Percentiles rank a stretch among this genome's conserved stretches.
Evolutionary conservation across 2,329 filamentous ascomycete species (phyloP).

Genomic region (Lecanicillium sp.): DNA sequence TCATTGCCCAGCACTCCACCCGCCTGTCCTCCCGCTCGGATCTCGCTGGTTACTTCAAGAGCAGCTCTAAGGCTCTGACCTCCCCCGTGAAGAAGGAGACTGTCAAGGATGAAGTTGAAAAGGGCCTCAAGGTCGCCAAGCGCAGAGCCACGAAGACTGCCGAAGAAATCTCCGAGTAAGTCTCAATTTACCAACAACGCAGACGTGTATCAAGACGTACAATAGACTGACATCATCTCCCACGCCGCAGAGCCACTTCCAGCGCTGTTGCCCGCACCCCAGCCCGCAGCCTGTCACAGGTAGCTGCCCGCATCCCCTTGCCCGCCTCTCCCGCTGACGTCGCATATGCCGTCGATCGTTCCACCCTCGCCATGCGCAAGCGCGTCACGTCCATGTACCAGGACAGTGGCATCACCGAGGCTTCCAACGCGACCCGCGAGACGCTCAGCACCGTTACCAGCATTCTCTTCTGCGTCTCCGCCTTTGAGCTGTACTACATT

Average conservation of each 20-base stretch:
- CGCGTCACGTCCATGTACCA: constrained; percentile 58
- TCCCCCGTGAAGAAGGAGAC: constrained; percentile 56
- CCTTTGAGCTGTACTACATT: constrained; percentile 64
- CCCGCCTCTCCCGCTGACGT: constrained; percentile 76
- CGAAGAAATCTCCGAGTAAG: constrained; percentile 40
- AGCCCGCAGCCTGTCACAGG: constrained; percentile 43
- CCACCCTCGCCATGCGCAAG: constrained; percentile 57
- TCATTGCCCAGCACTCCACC: constrained; percentile 61
- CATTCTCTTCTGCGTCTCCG: constrained; percentile 59
- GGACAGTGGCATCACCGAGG: constrained; percentile 58
- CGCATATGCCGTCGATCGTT: constrained; percentile 67
- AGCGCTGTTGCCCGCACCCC: constrained; percentile 42
- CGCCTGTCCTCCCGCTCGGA: constrained; percentile 54
- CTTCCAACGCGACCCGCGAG: constrained; percentile 58
- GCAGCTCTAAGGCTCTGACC: constrained; percentile 48
- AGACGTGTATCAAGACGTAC: no score
- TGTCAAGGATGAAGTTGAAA: constrained; percentile 27
- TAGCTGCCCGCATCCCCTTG: constrained; percentile 56
- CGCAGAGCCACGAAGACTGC: constrained; percentile 36
- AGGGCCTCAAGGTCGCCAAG: constrained; percentile 36
- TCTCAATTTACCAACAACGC: constrained; percentile 9
- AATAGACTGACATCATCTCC: not conserved
- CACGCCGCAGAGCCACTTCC: constrained; percentile 21
- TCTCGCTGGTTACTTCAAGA: constrained; percentile 70
- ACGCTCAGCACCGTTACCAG: constrained; percentile 64